Conservation (phyloP, 2,329 filamentous ascomycete species). For the Pseudogymnoascus sp. region DNA sequence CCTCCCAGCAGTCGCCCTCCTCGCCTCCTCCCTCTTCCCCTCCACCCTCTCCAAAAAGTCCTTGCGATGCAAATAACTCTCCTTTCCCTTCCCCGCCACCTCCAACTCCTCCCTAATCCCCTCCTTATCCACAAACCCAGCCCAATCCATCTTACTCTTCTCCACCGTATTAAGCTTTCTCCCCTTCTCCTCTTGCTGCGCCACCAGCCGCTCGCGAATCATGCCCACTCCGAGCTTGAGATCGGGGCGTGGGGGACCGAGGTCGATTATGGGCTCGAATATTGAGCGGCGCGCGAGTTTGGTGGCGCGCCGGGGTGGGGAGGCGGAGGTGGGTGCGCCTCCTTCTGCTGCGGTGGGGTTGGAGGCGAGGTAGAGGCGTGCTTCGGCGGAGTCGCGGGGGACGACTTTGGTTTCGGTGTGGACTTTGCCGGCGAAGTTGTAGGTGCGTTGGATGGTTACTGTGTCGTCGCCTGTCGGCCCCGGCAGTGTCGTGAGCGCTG, state of each 20-base stretch:
- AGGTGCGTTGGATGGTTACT: constrained; percentile 61
- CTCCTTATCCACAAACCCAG: constrained; percentile 62
- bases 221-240: constrained; percentile 48
- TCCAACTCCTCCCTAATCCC: constrained; percentile 62
- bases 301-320: constrained; percentile 22
- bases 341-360: constrained; percentile 31
- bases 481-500: constrained; percentile 11
- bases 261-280: constrained; percentile 50
- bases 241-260: constrained; percentile 40
- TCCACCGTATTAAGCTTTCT: constrained; percentile 64
- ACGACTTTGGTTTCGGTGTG: constrained; percentile 66
- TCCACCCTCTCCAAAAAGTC: constrained; percentile 60
- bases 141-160: constrained; percentile 68
- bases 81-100: constrained; percentile 56
- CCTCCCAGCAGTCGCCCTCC: constrained; percentile 33
- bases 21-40: constrained; percentile 51
- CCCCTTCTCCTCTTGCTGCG: constrained; percentile 40
- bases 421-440: constrained; percentile 66
- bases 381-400: constrained; percentile 55
- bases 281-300: constrained; percentile 41
- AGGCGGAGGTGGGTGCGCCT: constrained; percentile 17
- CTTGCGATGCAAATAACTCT: constrained; percentile 52
- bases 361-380: constrained; percentile 53
- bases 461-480: constrained; percentile 28
- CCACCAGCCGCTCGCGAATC: constrained; percentile 29